phyloP scores from a whole-genome alignment of 768 basidiomycete genomes.

The Suillus fuscotomentosus region DNA sequence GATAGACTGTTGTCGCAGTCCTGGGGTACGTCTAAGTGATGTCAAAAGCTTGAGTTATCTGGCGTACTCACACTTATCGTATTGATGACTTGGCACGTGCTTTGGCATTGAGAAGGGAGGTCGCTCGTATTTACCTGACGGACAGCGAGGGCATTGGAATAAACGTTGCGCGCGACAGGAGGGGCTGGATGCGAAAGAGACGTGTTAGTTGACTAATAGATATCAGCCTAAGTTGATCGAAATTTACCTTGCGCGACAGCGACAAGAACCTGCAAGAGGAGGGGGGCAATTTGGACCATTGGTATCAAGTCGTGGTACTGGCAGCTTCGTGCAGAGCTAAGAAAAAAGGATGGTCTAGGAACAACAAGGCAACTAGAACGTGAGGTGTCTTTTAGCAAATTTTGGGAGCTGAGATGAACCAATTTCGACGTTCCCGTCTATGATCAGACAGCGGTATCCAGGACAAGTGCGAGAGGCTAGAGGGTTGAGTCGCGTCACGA shows the following conservation, averaged over 20 bases:
- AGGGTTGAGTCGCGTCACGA: not conserved
- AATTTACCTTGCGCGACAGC: constrained; percentile 15
- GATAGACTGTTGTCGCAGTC: constrained; percentile 6
- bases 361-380: not conserved
- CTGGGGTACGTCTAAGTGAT: constrained; percentile 1
- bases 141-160: constrained; percentile 13
- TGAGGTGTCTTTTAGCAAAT: not conserved
- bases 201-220: not conserved
- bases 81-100: constrained; percentile 18
- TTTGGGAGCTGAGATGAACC: not conserved
- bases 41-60: no score
- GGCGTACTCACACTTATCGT: constrained; percentile 16
- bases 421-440: not conserved
- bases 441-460: not conserved
- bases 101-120: constrained; percentile 21
- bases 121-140: constrained; percentile 16
- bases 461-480: not conserved
- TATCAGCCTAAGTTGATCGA: not conserved
- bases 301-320: not conserved
- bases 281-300: constrained; percentile 23
- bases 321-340: not conserved
- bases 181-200: not conserved
- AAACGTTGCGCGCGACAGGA: not conserved
- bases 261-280: constrained; percentile 13
- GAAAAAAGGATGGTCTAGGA: not conserved